A percentile compares a stretch with the other conserved stretches of the same genome.
phyloP scores from a whole-genome alignment of 129 eudicot species.

The Escallonia herrerae region DNA sequence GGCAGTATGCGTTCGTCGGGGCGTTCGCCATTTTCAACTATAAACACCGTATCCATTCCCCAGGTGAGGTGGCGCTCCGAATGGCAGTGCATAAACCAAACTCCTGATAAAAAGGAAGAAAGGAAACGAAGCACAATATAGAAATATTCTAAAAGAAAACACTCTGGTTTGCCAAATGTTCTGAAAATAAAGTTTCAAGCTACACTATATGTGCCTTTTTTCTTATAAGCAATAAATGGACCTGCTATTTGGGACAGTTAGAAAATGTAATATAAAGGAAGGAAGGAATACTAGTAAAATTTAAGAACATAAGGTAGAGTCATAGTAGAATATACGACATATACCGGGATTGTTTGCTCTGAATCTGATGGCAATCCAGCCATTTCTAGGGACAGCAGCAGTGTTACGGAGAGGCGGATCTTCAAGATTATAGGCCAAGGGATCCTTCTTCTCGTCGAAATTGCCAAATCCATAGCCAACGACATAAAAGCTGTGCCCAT shows the following conservation, averaged over 20 bases:
- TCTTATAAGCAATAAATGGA: neutral
- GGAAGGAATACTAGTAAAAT: neutral
- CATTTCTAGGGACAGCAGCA: conserved; percentile 41
- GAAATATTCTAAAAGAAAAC: neutral
- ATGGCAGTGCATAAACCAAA: conserved; percentile 57
- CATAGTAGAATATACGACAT: neutral
- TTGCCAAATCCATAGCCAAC: conserved; percentile 53
- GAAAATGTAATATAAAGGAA: neutral
- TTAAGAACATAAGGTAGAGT: too few species aligned
- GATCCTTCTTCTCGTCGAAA: conserved; percentile 30
- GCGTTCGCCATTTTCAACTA: conserved; percentile 30
- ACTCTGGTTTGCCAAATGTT: too few species aligned
- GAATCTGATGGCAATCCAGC: conserved; percentile 54
- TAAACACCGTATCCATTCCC: conserved; percentile 60
- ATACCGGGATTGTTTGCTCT: conserved; percentile 50
- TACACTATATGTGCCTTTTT: too few species aligned
- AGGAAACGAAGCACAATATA: neutral
- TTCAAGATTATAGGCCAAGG: conserved; percentile 38
- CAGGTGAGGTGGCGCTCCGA: conserved; percentile 37
- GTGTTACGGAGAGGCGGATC: conserved; percentile 58
- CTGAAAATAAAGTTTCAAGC: too few species aligned
- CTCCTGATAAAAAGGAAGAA: conserved; percentile 21
- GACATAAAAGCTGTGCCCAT: conserved; percentile 48
- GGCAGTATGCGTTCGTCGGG: conserved; percentile 23
- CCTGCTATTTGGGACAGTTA: neutral